Evolutionary conservation across 352 stramenopile genomes (phyloP).

Genomic region (Phytophthora melonis): DNA sequence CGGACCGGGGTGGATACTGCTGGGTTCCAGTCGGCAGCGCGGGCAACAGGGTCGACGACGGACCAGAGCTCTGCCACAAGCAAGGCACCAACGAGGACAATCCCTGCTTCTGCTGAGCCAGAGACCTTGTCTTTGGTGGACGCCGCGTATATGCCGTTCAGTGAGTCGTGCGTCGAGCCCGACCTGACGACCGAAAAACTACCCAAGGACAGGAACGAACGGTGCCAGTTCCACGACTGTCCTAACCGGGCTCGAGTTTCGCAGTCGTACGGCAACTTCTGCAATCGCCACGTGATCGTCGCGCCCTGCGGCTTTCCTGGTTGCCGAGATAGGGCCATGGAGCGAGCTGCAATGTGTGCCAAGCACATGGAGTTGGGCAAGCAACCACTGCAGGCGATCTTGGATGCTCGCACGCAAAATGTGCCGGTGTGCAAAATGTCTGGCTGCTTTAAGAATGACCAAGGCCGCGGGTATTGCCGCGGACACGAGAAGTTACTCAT

Average conservation of each 20-base stretch:
- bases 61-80: not conserved
- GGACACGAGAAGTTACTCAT: conserved; percentile 90
- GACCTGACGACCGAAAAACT: conserved; percentile 69
- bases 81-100: not conserved
- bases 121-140: conserved; percentile 24
- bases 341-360: conserved; percentile 73
- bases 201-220: conserved; percentile 66
- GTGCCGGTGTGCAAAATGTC: conserved; percentile 79
- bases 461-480: conserved; percentile 85
- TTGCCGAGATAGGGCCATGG: conserved; percentile 78
- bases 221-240: conserved; percentile 81
- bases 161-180: conserved; percentile 51
- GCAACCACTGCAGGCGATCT: conserved; percentile 71
- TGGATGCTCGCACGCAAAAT: conserved; percentile 73
- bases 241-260: conserved; percentile 80
- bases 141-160: conserved; percentile 55
- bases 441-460: conserved; percentile 91
- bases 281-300: conserved; percentile 89
- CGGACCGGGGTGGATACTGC: not conserved
- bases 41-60: not conserved
- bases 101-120: conserved; percentile 8
- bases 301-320: conserved; percentile 87
- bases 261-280: conserved; percentile 86
- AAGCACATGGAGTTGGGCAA: conserved; percentile 78
- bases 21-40: conserved; percentile 6